phyloP scores from a whole-genome alignment of 352 stramenopile genomes.

The Pythium plurisporium region DNA sequence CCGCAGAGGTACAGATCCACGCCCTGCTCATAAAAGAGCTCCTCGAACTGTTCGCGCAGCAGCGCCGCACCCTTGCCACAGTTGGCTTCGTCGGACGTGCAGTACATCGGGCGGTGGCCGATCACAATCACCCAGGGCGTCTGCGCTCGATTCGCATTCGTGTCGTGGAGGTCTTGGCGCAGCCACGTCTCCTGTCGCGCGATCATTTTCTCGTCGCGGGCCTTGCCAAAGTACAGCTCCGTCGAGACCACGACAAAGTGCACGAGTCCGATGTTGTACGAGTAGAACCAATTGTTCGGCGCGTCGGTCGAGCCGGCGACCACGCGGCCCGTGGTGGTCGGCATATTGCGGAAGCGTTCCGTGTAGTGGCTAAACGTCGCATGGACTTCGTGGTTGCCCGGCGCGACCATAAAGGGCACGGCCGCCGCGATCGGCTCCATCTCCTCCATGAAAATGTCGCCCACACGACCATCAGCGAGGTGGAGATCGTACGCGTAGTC shows the following conservation, averaged over 20 bases:
- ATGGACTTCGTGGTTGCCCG: slow-evolving; percentile 90
- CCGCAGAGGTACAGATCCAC: slow-evolving; percentile 88
- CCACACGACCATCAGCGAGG: slow-evolving; percentile 67
- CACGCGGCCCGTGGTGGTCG: slow-evolving; percentile 62
- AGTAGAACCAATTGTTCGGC: slow-evolving; percentile 90
- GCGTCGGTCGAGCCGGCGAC: slow-evolving; percentile 45
- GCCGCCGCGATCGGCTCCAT: slow-evolving; percentile 80
- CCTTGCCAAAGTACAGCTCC: slow-evolving; percentile 87
- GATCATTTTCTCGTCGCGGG: slow-evolving; percentile 39
- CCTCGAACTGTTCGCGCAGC: slow-evolving; percentile 63
- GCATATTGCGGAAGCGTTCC: slow-evolving; percentile 82
- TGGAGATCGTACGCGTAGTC: slow-evolving; percentile 90
- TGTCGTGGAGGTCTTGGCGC: slow-evolving; percentile 44
- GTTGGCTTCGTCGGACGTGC: slow-evolving; percentile 73
- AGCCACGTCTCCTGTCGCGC: slow-evolving; percentile 67
- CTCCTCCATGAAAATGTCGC: slow-evolving; percentile 89
- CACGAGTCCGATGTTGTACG: slow-evolving; percentile 80
- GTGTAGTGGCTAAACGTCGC: slow-evolving; percentile 84
- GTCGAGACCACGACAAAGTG: slow-evolving; percentile 86
- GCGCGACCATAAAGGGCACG: slow-evolving; percentile 88
- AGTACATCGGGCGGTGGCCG: slow-evolving; percentile 87
- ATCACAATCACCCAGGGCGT: slow-evolving; percentile 84
- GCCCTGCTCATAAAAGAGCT: slow-evolving; percentile 72
- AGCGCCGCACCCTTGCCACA: slow-evolving; percentile 58
- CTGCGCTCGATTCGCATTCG: slow-evolving; percentile 57